These are phyloP conservation scores for Westerdykella ornata DNA, from an alignment of 2,329 filamentous ascomycete species.

Conservation along the genomic window DNA sequence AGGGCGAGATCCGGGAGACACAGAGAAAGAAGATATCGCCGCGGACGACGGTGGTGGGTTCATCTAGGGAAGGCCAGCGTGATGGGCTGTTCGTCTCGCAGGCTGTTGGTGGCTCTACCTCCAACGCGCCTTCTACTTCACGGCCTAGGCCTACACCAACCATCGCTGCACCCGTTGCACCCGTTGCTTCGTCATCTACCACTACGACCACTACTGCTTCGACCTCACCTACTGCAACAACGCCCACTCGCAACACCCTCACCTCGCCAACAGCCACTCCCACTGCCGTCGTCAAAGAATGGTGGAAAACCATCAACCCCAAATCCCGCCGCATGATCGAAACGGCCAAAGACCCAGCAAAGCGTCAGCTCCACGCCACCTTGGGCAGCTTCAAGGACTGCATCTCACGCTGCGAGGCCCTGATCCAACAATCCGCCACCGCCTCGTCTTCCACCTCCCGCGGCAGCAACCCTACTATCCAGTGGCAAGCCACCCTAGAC, in stretches of 20 bases:
- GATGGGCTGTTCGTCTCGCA: background rate
- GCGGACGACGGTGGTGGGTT: background rate
- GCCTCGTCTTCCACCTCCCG: too few relatives aligned
- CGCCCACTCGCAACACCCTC: too few relatives aligned
- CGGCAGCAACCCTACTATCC: background rate
- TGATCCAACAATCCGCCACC: background rate
- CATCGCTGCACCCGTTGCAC: too few relatives aligned
- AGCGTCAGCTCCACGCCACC: conserved; percentile 4
- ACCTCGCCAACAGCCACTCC: too few relatives aligned
- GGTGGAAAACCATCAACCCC: conserved; percentile 11
- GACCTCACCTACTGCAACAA: too few relatives aligned
- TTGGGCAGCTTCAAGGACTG: conserved; percentile 22
- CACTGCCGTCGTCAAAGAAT: background rate
- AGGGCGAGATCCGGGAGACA: background rate
- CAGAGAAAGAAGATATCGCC: background rate
- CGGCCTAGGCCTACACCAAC: too few relatives aligned
- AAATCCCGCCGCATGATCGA: conserved; percentile 1
- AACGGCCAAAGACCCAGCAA: conserved; percentile 6
- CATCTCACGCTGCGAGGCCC: conserved; percentile 15
- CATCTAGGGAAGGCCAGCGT: too few relatives aligned
- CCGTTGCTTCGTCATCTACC: too few relatives aligned
- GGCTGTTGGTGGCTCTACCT: background rate
- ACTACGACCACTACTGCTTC: too few relatives aligned
- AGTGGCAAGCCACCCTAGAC: conserved; percentile 1
- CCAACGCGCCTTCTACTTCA: too few relatives aligned